Percentiles rank a stretch among this genome's conserved stretches.
phyloP scores from a whole-genome alignment of 257 asterid genomes.

The Ehretia macrophylla region DNA sequence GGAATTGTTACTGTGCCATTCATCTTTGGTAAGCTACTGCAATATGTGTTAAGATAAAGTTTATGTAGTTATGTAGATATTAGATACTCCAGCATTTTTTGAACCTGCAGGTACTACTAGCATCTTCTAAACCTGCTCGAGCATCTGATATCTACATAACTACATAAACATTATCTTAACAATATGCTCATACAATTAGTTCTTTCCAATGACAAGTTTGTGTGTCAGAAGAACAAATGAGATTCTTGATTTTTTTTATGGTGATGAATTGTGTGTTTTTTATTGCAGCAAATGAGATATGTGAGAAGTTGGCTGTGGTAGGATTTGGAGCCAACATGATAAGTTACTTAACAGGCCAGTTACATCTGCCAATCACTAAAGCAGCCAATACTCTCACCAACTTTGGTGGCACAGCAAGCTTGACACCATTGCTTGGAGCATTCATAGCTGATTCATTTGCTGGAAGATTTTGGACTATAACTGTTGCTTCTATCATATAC shows the following conservation, averaged over 20 bases:
- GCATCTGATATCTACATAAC: too few relatives aligned
- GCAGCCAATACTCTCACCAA: slow-evolving; percentile 84
- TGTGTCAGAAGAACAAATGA: too few relatives aligned
- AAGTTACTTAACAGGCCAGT: slow-evolving; percentile 59
- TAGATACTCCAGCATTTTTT: too few relatives aligned
- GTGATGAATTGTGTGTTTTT: background rate
- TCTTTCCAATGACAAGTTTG: too few relatives aligned
- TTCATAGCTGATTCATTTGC: slow-evolving; percentile 72
- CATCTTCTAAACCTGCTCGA: too few relatives aligned
- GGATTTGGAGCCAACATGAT: slow-evolving; percentile 73
- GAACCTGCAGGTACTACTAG: too few relatives aligned
- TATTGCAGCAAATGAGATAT: slow-evolving; percentile 66
- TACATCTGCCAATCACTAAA: slow-evolving; percentile 65
- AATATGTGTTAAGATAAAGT: background rate
- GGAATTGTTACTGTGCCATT: slow-evolving; percentile 87
- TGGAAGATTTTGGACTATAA: slow-evolving; percentile 82
- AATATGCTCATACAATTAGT: too few relatives aligned
- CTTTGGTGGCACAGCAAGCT: slow-evolving; percentile 74
- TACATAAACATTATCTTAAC: too few relatives aligned
- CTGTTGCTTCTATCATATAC: slow-evolving; percentile 64
- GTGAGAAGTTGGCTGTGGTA: slow-evolving; percentile 86
- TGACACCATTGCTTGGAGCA: slow-evolving; percentile 78
- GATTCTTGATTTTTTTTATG: too few relatives aligned
- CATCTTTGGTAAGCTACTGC: slow-evolving; percentile 60
- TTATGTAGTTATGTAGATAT: background rate